Conservation (phyloP, 2,329 filamentous ascomycete genomes). For the Helminthosporium solani region DNA sequence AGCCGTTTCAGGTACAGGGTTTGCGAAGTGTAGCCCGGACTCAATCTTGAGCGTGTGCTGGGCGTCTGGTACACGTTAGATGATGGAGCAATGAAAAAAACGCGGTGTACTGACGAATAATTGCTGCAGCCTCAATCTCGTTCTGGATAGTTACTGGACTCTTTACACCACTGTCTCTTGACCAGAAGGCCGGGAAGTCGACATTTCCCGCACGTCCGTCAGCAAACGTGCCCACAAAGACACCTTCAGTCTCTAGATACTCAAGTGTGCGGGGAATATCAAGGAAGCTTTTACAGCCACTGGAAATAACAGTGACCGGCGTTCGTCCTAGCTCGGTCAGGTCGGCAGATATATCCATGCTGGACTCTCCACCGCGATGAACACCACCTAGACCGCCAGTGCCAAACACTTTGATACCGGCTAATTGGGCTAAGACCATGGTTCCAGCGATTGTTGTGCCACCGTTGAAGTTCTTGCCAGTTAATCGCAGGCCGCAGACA, state of each 20-base stretch:
- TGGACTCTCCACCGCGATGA: constrained; percentile 80
- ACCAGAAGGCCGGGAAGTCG: constrained; percentile 92
- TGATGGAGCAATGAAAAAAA: neutral
- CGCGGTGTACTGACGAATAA: constrained; percentile 61
- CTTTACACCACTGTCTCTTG: constrained; percentile 76
- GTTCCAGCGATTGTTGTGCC: constrained; percentile 93
- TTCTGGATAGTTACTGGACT: constrained; percentile 74
- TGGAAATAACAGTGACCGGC: constrained; percentile 81
- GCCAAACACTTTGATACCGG: constrained; percentile 89
- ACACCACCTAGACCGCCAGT: constrained; percentile 95
- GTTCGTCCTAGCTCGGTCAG: constrained; percentile 90
- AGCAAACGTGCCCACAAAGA: constrained; percentile 84
- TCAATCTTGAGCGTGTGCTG: constrained; percentile 71
- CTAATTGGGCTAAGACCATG: constrained; percentile 82
- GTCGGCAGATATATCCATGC: constrained; percentile 93
- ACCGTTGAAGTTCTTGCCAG: constrained; percentile 71
- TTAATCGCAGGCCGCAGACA: constrained; percentile 69
- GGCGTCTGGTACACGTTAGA: constrained; percentile 53
- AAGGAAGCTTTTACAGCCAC: constrained; percentile 93
- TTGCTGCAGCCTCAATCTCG: constrained; percentile 82
- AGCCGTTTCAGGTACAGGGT: constrained; percentile 73
- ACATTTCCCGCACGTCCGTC: constrained; percentile 72
- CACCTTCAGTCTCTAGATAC: constrained; percentile 71
- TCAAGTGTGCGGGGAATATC: constrained; percentile 90
- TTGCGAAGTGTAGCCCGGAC: constrained; percentile 84